Percentiles rank a stretch among this genome's conserved stretches.
Evolutionary conservation across 1,284 basidiomycete species (phyloP).

Genomic region (Crepidotus sp.): DNA sequence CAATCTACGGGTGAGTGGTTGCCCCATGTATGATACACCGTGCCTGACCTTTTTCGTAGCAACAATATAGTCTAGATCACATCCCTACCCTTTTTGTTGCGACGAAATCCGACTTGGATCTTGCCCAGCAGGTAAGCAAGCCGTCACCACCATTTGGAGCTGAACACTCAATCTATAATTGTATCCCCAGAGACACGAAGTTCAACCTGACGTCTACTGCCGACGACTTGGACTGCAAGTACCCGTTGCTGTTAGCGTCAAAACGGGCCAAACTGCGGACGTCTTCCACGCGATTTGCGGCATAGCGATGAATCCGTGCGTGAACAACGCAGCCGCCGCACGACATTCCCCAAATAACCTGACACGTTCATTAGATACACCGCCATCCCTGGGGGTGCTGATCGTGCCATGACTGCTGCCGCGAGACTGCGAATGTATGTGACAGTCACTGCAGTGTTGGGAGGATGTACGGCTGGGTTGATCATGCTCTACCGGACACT

Average conservation of each 20-base stretch:
- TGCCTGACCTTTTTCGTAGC: conserved; percentile 36
- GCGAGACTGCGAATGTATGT: conserved; percentile 62
- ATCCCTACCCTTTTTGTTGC: conserved; percentile 97
- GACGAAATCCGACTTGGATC: conserved; percentile 95
- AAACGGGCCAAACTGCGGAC: conserved; percentile 80
- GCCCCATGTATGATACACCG: conserved; percentile 1
- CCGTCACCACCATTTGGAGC: conserved; percentile 7
- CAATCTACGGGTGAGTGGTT: conserved; percentile 71
- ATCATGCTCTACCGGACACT: conserved; percentile 58
- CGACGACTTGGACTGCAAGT: conserved; percentile 77
- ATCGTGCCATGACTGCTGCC: conserved; percentile 61
- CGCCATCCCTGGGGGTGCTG: conserved; percentile 70
- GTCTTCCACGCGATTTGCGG: conserved; percentile 80
- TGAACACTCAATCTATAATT: conserved; percentile 7
- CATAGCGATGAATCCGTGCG: conserved; percentile 82
- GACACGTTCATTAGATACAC: conserved; percentile 36
- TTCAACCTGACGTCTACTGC: conserved; percentile 96
- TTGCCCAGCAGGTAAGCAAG: conserved; percentile 75
- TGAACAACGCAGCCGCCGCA: conserved; percentile 13
- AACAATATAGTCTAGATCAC: conserved; percentile 93
- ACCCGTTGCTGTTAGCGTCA: conserved; percentile 86
- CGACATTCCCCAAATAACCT: conserved; percentile 2
- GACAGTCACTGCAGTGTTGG: conserved; percentile 58
- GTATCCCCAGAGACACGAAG: conserved; percentile 83
- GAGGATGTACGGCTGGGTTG: conserved; percentile 60